Evolutionary conservation across 202 grass and related monocot genomes (phyloP).

Genomic region (Schoenoplectus triqueter): DNA sequence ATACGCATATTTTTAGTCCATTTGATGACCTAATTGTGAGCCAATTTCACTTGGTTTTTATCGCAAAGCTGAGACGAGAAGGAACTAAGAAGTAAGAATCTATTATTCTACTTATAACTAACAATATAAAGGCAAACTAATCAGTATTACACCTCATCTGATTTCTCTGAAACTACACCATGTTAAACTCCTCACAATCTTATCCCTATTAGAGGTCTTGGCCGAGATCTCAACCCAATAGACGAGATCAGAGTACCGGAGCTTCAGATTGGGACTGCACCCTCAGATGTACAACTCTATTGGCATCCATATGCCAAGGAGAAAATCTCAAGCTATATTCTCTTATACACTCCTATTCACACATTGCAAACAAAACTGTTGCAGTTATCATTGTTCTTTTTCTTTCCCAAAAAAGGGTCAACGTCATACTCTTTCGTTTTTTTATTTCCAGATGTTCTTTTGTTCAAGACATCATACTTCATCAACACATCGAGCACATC

Average conservation of each 20-base stretch:
- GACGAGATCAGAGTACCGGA: not conserved
- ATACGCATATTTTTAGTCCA: not conserved
- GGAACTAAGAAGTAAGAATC: not conserved
- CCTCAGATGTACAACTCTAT: not conserved
- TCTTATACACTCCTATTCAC: constrained; percentile 40
- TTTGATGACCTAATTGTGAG: not conserved
- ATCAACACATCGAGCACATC: constrained; percentile 66
- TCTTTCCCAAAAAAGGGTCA: constrained; percentile 45
- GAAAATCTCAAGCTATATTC: not conserved
- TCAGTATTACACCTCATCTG: not conserved
- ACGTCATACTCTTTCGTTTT: constrained; percentile 38
- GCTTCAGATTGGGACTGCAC: not conserved
- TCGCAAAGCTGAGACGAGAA: constrained; percentile 1
- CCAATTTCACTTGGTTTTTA: constrained; percentile 4
- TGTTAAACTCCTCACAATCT: not conserved
- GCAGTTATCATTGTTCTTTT: constrained; percentile 32
- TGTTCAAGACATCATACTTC: constrained; percentile 45
- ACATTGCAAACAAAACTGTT: constrained; percentile 52
- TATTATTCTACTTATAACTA: constrained; percentile 18
- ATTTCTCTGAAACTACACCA: constrained; percentile 5
- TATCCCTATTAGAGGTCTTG: constrained; percentile 25
- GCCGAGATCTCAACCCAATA: not conserved
- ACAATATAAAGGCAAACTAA: not conserved
- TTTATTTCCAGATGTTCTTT: constrained; percentile 24
- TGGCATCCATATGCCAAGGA: not conserved